Evolutionary conservation across 2,329 filamentous ascomycete genomes (phyloP).

Genomic region (Alternaria ventricosa): DNA sequence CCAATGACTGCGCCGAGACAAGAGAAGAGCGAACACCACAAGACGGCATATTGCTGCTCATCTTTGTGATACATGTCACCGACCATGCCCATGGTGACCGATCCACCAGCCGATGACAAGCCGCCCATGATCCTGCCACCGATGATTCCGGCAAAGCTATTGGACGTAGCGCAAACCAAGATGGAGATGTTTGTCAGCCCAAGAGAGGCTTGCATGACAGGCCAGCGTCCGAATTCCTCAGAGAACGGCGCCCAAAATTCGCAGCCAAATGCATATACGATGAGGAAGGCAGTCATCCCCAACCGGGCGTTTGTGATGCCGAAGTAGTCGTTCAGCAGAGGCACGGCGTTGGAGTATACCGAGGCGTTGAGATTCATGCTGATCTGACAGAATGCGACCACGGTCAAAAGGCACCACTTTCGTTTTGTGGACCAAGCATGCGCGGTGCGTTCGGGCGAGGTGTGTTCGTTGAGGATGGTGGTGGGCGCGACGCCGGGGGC

Average conservation of each 20-base stretch:
- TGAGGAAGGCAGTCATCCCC: slow-evolving; percentile 78
- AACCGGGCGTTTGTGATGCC: slow-evolving; percentile 50
- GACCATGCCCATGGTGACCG: slow-evolving; percentile 68
- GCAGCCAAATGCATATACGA: slow-evolving; percentile 82
- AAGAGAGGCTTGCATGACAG: slow-evolving; percentile 79
- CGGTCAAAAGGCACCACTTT: slow-evolving; percentile 60
- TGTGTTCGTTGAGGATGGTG: background rate
- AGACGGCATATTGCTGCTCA: slow-evolving; percentile 71
- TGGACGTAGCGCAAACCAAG: slow-evolving; percentile 64
- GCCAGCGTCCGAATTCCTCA: slow-evolving; percentile 79
- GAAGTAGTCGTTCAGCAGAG: slow-evolving; percentile 56
- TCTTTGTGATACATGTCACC: slow-evolving; percentile 66
- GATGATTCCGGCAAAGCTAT: slow-evolving; percentile 67
- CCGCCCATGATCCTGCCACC: slow-evolving; percentile 58
- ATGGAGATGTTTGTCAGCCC: slow-evolving; percentile 58
- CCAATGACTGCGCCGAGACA: slow-evolving; percentile 74
- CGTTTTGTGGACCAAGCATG: slow-evolving; percentile 54
- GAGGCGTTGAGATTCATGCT: slow-evolving; percentile 62
- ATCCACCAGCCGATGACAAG: slow-evolving; percentile 64
- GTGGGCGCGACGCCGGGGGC: background rate
- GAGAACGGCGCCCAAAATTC: slow-evolving; percentile 83
- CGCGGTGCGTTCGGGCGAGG: slow-evolving; percentile 43
- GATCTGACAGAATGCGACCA: slow-evolving; percentile 62
- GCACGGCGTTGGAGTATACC: slow-evolving; percentile 61
- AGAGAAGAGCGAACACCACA: slow-evolving; percentile 59